Evolutionary conservation across 768 basidiomycete species (phyloP), one percentile per base, ranked within the genome.

Genomic region (Neoboletus magnificus): DNA sequence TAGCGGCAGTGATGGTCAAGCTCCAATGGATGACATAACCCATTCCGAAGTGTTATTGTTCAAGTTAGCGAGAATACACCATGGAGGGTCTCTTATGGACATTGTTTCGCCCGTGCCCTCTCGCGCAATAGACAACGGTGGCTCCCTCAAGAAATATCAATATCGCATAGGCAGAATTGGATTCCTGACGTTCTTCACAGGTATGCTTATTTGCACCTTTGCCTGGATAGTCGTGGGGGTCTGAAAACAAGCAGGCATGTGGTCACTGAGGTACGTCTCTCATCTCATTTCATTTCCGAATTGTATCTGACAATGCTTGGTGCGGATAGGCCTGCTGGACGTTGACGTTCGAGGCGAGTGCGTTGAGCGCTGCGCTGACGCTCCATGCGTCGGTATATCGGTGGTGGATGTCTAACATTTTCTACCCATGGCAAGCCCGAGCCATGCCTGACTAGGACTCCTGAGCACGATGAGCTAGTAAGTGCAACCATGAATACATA

Each of bases 41-140:
- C n/a, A n/a, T n/a, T n/a, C n/a, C n/a, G n/a, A n/a, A n/a, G n/a
- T n/a, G n/a, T n/a, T n/a, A n/a, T n/a, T n/a, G n/a, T n/a, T n/a
- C n/a, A n/a, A n/a, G n/a, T n/a, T n/a, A n/a, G n/a, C n/a, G n/a
- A n/a, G n/a, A n/a, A n/a, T n/a, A n/a, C n/a, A n/a, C n/a, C n/a
- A n/a, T n/a, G n/a, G n/a, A n/a, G 91, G 91, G 2, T 80, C 83
- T 20, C 67, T 91, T 23, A 89, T 88, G 29, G 91, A 93, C 66
- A 76, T 84, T 30, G 62, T 89, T 18, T 87, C 89, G 4, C 90
- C 90, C 12, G 75, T 81, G 27, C 77, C 80, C 9, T 74, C 77
- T 40, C 76, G 75, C 12, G 59, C 67, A 8, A 63, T 69, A 30
- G 50, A 58, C 69, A 30, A 75, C 75, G 54, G 66, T 72, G 56